Percentiles rank a stretch among this genome's conserved stretches.
These are phyloP conservation scores for Spiraea crenata DNA, from an alignment of 331 rosid species.

Conservation along the genomic window DNA sequence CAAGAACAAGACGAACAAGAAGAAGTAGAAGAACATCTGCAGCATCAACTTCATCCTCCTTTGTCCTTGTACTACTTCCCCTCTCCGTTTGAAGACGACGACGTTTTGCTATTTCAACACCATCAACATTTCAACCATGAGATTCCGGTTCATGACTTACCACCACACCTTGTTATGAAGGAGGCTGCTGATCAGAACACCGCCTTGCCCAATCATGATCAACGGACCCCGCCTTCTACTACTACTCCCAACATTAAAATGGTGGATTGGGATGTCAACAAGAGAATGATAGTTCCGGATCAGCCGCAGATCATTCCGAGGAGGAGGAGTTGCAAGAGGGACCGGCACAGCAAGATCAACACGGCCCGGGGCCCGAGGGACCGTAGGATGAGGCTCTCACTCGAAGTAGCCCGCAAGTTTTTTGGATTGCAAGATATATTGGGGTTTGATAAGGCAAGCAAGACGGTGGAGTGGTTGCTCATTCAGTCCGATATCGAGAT, in stretches of 20 bases:
- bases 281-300: background rate
- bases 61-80: constrained; percentile 49
- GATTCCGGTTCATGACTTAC: background rate
- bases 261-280: constrained; percentile 24
- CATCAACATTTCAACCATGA: constrained; percentile 14
- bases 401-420: constrained; percentile 66
- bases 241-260: background rate
- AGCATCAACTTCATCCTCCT: constrained; percentile 27
- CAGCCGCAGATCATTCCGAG: constrained; percentile 35
- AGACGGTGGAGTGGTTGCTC: constrained; percentile 87
- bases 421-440: constrained; percentile 84
- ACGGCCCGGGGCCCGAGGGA: constrained; percentile 71
- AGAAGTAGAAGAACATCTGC: background rate
- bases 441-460: constrained; percentile 85
- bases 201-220: background rate
- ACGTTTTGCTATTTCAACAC: constrained; percentile 28
- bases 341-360: constrained; percentile 88
- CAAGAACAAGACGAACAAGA: constrained; percentile 1
- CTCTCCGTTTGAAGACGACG: constrained; percentile 48
- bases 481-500: constrained; percentile 54
- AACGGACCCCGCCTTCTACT: background rate
- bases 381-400: constrained; percentile 85
- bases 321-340: constrained; percentile 56
- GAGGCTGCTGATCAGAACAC: constrained; percentile 2
- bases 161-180: background rate